Percentiles rank a stretch among this genome's conserved stretches.
phyloP scores from a whole-genome alignment of 140 eudicot species.

The Senecio squalidus region DNA sequence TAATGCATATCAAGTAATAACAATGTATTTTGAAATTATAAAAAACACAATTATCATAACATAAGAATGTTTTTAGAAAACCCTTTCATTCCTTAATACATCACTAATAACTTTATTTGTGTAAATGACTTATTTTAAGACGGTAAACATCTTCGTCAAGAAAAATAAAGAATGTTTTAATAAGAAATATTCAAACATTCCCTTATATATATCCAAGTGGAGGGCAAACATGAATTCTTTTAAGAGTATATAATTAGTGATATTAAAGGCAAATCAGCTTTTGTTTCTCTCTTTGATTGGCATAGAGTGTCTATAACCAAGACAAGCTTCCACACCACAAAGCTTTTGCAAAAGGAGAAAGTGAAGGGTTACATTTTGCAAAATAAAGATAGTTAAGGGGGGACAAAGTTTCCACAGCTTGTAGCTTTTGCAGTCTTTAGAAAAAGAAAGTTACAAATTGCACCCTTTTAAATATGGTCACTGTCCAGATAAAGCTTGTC shows the following conservation, averaged over 20 bases:
- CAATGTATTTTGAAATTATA: too few species aligned
- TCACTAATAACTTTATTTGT: too few species aligned
- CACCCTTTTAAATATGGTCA: slow-evolving; percentile 54
- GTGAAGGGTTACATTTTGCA: slow-evolving; percentile 31
- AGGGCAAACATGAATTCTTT: not conserved
- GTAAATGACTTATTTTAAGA: too few species aligned
- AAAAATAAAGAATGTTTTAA: too few species aligned
- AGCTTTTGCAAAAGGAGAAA: slow-evolving; percentile 29
- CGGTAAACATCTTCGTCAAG: too few species aligned
- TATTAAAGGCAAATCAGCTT: slow-evolving; percentile 51
- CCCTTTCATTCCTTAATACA: too few species aligned
- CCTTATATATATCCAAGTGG: slow-evolving; percentile 1
- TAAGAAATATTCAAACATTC: too few species aligned
- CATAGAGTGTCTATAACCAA: slow-evolving; percentile 30
- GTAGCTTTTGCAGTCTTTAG: slow-evolving; percentile 80
- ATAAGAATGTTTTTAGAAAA: too few species aligned
- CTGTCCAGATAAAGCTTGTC: slow-evolving; percentile 47
- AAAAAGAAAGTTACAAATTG: slow-evolving; percentile 36
- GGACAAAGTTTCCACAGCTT: slow-evolving; percentile 91
- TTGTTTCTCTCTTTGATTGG: slow-evolving; percentile 41
- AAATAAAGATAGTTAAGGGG: slow-evolving; percentile 50
- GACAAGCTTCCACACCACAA: slow-evolving; percentile 57
- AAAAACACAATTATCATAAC: too few species aligned
- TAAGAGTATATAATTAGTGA: slow-evolving; percentile 15
- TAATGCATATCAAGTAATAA: too few species aligned